Conservation (phyloP, 169 alveolate genomes). For the Ichthyophthirius multifiliis region DNA sequence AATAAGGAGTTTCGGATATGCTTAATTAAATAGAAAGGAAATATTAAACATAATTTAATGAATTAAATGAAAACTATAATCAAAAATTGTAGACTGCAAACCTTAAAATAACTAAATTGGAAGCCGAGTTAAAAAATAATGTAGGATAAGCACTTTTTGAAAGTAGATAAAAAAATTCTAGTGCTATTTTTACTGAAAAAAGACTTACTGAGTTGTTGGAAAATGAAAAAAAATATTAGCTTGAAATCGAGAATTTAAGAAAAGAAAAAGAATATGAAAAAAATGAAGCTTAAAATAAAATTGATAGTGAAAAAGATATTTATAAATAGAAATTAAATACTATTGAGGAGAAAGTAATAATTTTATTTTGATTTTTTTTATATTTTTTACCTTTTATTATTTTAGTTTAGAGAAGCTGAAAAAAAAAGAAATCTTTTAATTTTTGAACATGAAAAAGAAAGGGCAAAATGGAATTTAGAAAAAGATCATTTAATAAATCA, state of each 20-base stretch:
- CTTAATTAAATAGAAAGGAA: slow-evolving; percentile 66
- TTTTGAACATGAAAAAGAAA: slow-evolving; percentile 81
- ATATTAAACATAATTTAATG: slow-evolving; percentile 67
- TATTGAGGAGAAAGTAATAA: slow-evolving; percentile 76
- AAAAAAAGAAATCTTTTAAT: slow-evolving; percentile 60
- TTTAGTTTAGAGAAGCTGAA: slow-evolving; percentile 62
- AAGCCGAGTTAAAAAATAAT: slow-evolving; percentile 41
- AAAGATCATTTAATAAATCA: slow-evolving; percentile 64
- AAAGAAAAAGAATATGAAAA: slow-evolving; percentile 64
- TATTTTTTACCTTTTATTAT: too few relatives aligned
- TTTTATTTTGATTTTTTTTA: slow-evolving; percentile 69
- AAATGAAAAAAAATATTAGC: slow-evolving; percentile 54
- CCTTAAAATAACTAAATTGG: slow-evolving; percentile 30
- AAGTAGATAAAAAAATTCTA: slow-evolving; percentile 29
- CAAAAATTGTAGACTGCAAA: slow-evolving; percentile 20
- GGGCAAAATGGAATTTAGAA: slow-evolving; percentile 88
- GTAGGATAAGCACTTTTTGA: slow-evolving; percentile 45
- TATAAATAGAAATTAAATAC: slow-evolving; percentile 58
- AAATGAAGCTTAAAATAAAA: slow-evolving; percentile 47
- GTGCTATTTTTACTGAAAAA: slow-evolving; percentile 33
- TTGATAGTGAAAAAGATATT: slow-evolving; percentile 72
- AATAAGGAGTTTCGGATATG: slow-evolving; percentile 49
- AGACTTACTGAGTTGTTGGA: slow-evolving; percentile 47
- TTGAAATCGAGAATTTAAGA: slow-evolving; percentile 65
- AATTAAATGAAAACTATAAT: slow-evolving; percentile 43